Conservation (phyloP, 257 asterid species). For the Solanum dulcamara region DNA sequence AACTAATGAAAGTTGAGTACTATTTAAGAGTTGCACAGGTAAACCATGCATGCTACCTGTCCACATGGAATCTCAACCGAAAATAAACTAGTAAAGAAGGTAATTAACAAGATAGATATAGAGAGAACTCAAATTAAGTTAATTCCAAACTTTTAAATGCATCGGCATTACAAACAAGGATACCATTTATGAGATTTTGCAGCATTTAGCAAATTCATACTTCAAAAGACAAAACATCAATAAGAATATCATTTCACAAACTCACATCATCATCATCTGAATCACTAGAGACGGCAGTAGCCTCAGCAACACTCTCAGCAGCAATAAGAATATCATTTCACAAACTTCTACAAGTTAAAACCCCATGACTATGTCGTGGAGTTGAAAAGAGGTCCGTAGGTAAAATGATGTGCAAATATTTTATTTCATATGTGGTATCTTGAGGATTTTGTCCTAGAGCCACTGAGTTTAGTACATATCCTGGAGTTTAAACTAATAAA, state of each 20-base stretch:
- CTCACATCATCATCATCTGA: slow-evolving; percentile 82
- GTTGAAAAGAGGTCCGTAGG: background rate
- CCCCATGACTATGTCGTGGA: background rate
- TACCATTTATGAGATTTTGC: background rate
- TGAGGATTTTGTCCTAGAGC: background rate
- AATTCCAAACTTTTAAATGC: background rate
- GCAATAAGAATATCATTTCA: too few species aligned
- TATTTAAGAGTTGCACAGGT: too few species aligned
- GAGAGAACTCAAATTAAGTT: background rate
- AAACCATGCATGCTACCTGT: too few species aligned
- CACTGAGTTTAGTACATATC: background rate
- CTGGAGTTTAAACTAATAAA: background rate
- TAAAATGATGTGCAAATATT: background rate
- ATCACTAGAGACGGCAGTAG: slow-evolving; percentile 52
- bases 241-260: background rate
- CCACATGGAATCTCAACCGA: too few species aligned
- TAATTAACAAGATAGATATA: too few species aligned
- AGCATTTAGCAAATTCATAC: background rate
- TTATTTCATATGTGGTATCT: background rate
- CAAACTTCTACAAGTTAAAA: too few species aligned
- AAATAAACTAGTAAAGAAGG: too few species aligned
- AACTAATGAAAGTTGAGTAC: too few species aligned
- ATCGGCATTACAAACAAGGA: too few species aligned
- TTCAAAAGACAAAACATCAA: background rate
- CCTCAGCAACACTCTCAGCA: slow-evolving; percentile 33